Evolutionary conservation across 148 eudicot genomes (phyloP).

Genomic region (Agrostemma githago): DNA sequence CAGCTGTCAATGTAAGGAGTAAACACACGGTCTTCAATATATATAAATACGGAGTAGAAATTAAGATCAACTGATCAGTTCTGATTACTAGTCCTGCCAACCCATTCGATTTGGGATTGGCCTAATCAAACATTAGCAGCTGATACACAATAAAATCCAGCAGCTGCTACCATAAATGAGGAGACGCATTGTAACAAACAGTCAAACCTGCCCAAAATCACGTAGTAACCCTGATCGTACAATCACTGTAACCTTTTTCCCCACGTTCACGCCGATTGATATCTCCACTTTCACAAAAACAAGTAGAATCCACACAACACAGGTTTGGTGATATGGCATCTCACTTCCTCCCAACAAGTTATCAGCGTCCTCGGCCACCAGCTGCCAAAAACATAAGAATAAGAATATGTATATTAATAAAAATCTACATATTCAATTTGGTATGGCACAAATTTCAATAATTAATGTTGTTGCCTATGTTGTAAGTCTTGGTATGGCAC

Average conservation of each 20-base stretch:
- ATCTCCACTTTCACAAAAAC: conserved; percentile 2
- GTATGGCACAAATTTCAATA: too few species aligned
- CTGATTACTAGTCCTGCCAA: not conserved
- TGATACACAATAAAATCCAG: not conserved
- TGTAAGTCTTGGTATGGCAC: not conserved
- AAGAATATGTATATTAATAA: not conserved
- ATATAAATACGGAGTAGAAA: not conserved
- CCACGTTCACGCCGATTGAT: conserved; percentile 5
- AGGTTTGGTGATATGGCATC: conserved; percentile 19
- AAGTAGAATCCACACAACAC: not conserved
- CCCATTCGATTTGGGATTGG: not conserved
- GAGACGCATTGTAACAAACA: not conserved
- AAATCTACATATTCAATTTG: too few species aligned
- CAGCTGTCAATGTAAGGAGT: too few species aligned
- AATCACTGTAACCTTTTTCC: not conserved
- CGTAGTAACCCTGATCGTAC: conserved; percentile 4
- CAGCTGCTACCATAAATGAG: not conserved
- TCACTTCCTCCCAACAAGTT: not conserved
- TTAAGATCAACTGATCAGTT: not conserved
- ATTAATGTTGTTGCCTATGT: too few species aligned
- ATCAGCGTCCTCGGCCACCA: conserved; percentile 39
- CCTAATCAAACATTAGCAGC: not conserved
- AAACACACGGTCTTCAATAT: too few species aligned
- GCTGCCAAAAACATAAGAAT: conserved; percentile 11
- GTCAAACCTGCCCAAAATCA: not conserved